Evolutionary conservation across 768 basidiomycete genomes (phyloP), one percentile per base, ranked within the genome.

Genomic region (Mycena rebaudengoi): DNA sequence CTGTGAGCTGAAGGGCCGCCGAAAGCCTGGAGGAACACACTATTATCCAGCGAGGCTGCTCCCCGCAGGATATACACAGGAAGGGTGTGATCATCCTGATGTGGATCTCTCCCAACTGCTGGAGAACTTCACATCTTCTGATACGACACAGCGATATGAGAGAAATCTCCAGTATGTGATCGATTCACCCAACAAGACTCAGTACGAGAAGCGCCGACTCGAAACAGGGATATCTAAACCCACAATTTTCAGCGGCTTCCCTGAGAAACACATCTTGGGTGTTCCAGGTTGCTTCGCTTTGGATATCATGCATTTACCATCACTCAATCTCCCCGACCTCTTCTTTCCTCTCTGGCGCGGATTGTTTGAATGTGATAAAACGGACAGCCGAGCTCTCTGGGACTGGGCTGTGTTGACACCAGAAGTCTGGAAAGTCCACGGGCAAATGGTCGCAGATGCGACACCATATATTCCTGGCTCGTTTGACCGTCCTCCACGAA

Each of bases 401-500:
- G 64, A 65, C 20, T 82, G 78, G 78, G 74, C 69, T 0, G 62
- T 72, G 0, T 63, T 83, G 0, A 61, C 7, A 2, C 71, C 67
- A 0, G 55, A 71, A 2, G 32, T 57, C 0, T 85, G 84, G 83
- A n/a, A n/a, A n/a, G n/a, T n/a, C n/a, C n/a, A n/a, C n/a, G n/a
- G n/a, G n/a, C n/a, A n/a, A n/a, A n/a, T 35, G 0, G 79, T 83
- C 18, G 78, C 74, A 0, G 61, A 43, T 11, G 66, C 74, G 1
- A 71, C 69, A 0, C 63, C 66, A 3, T 81, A 76, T 52, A 66
- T 83, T n/a, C 81, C 80, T 21, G 72, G 74, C 1, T 81, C 76
- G 0, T 82, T 81, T 69, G 77, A 81, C 64, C 71, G 76, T 6
- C 7, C 83, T 80, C 2, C 74, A n/a, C n/a, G 79, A 0, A 79